Evolutionary conservation across 805 yeast genomes (phyloP), one percentile per base, ranked within the genome.

Genomic region (Zygosaccharomyces siamensis): DNA sequence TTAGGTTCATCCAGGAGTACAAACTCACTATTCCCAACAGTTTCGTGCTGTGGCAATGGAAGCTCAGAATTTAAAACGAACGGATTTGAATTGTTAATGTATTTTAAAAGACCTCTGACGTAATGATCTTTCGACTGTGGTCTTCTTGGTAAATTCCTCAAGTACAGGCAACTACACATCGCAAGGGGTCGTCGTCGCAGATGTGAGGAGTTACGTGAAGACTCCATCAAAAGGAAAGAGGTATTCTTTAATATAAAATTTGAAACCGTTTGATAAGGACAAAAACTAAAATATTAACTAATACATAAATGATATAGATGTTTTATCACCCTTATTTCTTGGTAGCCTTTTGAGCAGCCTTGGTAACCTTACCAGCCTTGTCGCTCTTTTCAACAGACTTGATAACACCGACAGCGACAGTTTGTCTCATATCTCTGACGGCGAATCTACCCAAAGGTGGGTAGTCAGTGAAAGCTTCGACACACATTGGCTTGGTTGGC

Each of bases 381-480:
- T 81, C 84, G 63, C 86, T 71, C 86, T 89, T 89, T 70, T 80
- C 95, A 67, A 89, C 96, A 60, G 89, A 76, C 84, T 92, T 92
- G 86, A 92, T 86, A 72, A 90, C 96, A 87, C 97, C 97, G 73
- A 90, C 97, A 74, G 97, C 97, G 70, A 90, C 97, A 68, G 97
- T 90, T 80, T 89, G 97, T 86, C 97, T 87, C 97, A 89, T 89
- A 80, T 89, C 97, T 86, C 97, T 90, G 83, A 89, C 97, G 74
- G 92, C 92, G 78, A 92, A 80, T 84, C 98, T 89, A 78, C 96
- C 93, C 75, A 92, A 77, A 78, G 95, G 96, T 73, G 92, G 96
- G 84, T 92, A 89, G 71, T 89, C 93, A 70, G 83, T 77, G 84
- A 83, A 92, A 64, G 92, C 80, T 78, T 92, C 97, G 62, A 90